Evolutionary conservation across 31 red algal species (phyloP), one percentile per base, ranked within the genome.

Genomic region (Asparagopsis taxiformis): DNA sequence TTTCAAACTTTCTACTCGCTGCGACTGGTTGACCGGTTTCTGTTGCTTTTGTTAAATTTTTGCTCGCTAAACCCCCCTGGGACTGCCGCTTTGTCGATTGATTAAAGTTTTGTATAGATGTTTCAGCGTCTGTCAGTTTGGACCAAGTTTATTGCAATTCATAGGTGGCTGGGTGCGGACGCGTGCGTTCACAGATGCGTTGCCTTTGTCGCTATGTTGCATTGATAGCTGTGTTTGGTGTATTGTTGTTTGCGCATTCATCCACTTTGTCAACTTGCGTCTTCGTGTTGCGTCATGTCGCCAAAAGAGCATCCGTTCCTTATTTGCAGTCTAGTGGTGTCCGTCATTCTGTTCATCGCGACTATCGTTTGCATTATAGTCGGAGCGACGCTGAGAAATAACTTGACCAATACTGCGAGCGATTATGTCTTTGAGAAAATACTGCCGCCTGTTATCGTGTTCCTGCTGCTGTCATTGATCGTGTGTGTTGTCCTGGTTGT

Each of bases 351-450:
- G 53, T 75, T 75, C 24, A 48, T 55, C 31, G 53, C 54, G 16
- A 58, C 51, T 26, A 49, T 75, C 0, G 46, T 75, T 30, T 37
- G 51, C 41, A 39, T 51, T 58, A 49, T 75, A 3, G 71, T 75
- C 16, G 71, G 53, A 25, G 54, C 56, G 13, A 33, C 61, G 17
- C 55, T 75, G 0, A 33, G 71, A 26, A 57, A 75, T 7, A 56
- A 75, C 26, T 41, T 75, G 25, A 59, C 53, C 13, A 75, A 75
- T n/a, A 8, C 19, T 26, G 71, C 55, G 36, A 75, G 71, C 31
- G 71, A 75, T 61, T 59, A 59, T 31, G 56, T 56, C 20, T 39
- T 75, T 0, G 53, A 52, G 34, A 51, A 75, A 21, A 55, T 75
- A 29, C 44, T 75, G 55, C 22, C 61, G 3, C 71, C 71, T 4